These are phyloP conservation scores for Aspergillus clavatus DNA, from an alignment of 2,329 filamentous ascomycete genomes.

Conservation along the genomic window DNA sequence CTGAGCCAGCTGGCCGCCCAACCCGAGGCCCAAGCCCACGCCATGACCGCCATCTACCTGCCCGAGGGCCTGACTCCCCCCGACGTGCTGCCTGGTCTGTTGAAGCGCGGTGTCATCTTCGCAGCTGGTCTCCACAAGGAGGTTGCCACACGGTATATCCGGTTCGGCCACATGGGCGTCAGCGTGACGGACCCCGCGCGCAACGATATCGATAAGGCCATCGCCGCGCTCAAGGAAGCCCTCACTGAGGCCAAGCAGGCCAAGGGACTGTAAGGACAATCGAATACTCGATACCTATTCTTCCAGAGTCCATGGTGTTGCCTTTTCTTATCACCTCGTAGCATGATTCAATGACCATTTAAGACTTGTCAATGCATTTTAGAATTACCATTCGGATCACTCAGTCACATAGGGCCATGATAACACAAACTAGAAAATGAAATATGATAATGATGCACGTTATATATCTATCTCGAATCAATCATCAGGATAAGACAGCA, in stretches of 20 bases:
- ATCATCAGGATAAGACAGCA: neutral
- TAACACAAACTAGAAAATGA: neutral
- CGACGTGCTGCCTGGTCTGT: slow-evolving; percentile 76
- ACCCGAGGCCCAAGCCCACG: slow-evolving; percentile 87
- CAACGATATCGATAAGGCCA: slow-evolving; percentile 76
- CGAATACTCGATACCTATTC: neutral
- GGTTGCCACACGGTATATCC: slow-evolving; percentile 86
- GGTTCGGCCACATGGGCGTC: slow-evolving; percentile 97
- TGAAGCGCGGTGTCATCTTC: slow-evolving; percentile 86
- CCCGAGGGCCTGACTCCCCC: slow-evolving; percentile 76
- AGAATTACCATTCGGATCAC: neutral
- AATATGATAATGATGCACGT: no score
- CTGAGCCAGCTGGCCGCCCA: slow-evolving; percentile 81
- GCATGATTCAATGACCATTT: neutral
- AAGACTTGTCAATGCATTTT: neutral
- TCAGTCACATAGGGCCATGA: neutral
- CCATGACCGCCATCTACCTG: slow-evolving; percentile 96
- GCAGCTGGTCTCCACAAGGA: slow-evolving; percentile 95
- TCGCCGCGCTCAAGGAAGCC: slow-evolving; percentile 69
- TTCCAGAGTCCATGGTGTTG: neutral
- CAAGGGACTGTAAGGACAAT: slow-evolving; percentile 34
- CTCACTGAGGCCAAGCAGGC: slow-evolving; percentile 69
- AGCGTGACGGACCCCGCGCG: slow-evolving; percentile 76
- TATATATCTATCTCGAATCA: no score
- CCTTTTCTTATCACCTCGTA: neutral